Percentiles rank a stretch among this genome's conserved stretches.
Evolutionary conservation across 768 basidiomycete genomes (phyloP).

Genomic region (Asterophora lycoperdoides): DNA sequence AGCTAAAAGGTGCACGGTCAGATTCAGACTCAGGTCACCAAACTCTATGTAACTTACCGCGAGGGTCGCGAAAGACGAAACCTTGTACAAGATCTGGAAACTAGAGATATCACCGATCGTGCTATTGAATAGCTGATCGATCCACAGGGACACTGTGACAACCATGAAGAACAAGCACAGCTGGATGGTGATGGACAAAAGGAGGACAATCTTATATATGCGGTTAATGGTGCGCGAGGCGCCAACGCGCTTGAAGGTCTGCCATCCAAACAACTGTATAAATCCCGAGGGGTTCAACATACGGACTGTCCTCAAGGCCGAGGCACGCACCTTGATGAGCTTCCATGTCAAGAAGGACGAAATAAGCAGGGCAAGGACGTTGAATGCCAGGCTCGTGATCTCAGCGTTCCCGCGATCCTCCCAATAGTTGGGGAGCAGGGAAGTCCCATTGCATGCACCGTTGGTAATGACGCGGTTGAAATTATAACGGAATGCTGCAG

Average conservation of each 20-base stretch:
- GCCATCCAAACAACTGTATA: slow-evolving; percentile 70
- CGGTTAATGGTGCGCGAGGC: slow-evolving; percentile 71
- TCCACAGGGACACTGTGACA: slow-evolving; percentile 65
- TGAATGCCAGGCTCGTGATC: slow-evolving; percentile 58
- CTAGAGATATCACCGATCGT: slow-evolving; percentile 51
- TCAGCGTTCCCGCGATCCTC: slow-evolving; percentile 53
- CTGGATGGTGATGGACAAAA: slow-evolving; percentile 68
- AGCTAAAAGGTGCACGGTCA: slow-evolving; percentile 36
- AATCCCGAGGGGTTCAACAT: not conserved
- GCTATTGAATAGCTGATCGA: slow-evolving; percentile 71
- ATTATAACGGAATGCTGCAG: slow-evolving; percentile 49
- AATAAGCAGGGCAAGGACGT: slow-evolving; percentile 53
- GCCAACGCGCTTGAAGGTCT: slow-evolving; percentile 83
- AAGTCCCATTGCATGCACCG: slow-evolving; percentile 57
- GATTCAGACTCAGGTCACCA: not conserved
- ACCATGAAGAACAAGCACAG: slow-evolving; percentile 77
- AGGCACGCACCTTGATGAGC: slow-evolving; percentile 56
- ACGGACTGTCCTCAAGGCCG: not conserved
- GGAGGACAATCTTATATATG: slow-evolving; percentile 67
- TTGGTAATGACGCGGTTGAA: slow-evolving; percentile 56
- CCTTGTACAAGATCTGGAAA: slow-evolving; percentile 48
- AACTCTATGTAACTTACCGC: slow-evolving; percentile 41
- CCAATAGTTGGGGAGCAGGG: slow-evolving; percentile 66
- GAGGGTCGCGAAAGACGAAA: slow-evolving; percentile 50
- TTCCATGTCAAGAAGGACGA: slow-evolving; percentile 69